Evolutionary conservation across 805 yeast genomes (phyloP).

Genomic region (Kockiozyma suomiensis): DNA sequence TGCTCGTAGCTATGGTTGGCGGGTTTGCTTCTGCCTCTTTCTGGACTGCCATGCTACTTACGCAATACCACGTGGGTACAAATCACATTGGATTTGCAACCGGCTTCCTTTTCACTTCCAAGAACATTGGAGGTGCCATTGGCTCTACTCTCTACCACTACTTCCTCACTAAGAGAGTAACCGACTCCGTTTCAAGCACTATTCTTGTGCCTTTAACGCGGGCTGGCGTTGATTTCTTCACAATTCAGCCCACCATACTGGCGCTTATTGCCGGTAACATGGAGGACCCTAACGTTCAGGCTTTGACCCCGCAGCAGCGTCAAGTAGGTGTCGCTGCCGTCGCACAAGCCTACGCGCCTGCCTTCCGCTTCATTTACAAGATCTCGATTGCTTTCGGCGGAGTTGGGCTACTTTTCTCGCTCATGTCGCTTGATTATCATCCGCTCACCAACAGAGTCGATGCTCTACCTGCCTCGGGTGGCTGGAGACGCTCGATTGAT

Average conservation of each 20-base stretch:
- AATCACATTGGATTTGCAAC: conserved; percentile 2
- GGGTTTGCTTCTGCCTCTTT: conserved; percentile 4
- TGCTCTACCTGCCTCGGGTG: conserved; percentile 1
- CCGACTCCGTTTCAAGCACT: not conserved
- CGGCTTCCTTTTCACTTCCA: not conserved
- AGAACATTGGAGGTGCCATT: conserved; percentile 11
- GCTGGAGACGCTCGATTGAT: conserved; percentile 1
- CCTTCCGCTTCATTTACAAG: conserved; percentile 5
- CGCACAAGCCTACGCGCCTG: conserved; percentile 3
- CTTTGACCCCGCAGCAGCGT: not conserved
- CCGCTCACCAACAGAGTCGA: not conserved
- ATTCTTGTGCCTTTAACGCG: not conserved
- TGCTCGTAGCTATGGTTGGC: conserved; percentile 2
- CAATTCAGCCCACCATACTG: not conserved
- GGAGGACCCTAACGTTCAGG: not conserved
- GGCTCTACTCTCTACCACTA: conserved; percentile 9
- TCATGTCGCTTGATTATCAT: not conserved
- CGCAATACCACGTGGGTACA: conserved; percentile 6
- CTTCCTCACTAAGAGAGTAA: not conserved
- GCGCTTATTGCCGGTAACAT: not conserved
- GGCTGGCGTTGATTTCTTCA: not conserved
- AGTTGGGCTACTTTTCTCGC: not conserved
- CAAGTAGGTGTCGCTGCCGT: not conserved
- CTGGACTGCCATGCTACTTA: not conserved
- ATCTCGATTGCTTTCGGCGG: conserved; percentile 5